These are phyloP conservation scores for Colletotrichum truncatum DNA, from an alignment of 2,329 filamentous ascomycete genomes.

Conservation along the genomic window DNA sequence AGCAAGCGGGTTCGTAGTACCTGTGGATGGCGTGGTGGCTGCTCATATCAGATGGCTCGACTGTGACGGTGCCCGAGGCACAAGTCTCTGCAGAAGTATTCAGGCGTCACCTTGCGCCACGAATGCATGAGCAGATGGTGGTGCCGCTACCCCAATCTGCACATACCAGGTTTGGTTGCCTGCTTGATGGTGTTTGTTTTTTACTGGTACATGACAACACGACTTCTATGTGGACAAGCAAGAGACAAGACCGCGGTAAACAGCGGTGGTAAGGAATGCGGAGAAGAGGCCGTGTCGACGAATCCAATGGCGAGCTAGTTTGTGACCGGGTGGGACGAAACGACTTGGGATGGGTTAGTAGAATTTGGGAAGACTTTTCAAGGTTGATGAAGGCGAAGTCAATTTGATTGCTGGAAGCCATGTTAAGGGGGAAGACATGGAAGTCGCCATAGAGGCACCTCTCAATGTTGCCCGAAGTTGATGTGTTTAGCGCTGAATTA, in stretches of 20 bases:
- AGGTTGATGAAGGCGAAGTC: too few relatives aligned
- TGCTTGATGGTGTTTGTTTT: constrained; percentile 1
- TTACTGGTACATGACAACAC: constrained; percentile 13
- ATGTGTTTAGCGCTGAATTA: too few relatives aligned
- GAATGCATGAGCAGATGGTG: not conserved
- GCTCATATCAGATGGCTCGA: not conserved
- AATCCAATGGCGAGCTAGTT: constrained; percentile 1
- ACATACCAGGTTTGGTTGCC: constrained; percentile 13
- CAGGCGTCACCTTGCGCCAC: not conserved
- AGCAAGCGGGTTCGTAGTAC: not conserved
- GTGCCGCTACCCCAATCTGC: constrained; percentile 8
- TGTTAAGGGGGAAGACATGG: too few relatives aligned
- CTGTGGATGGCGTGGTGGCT: not conserved
- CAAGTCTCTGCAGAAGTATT: not conserved
- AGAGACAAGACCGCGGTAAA: not conserved
- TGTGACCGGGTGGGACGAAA: not conserved
- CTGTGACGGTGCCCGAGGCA: too few relatives aligned
- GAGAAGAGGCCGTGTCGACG: constrained; percentile 1
- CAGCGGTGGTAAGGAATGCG: constrained; percentile 2
- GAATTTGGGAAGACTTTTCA: not conserved
- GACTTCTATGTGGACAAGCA: not conserved
- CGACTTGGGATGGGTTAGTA: not conserved
- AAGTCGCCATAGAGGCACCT: too few relatives aligned
- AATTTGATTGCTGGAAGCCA: too few relatives aligned
- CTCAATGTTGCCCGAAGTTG: too few relatives aligned